These are phyloP conservation scores for Pachysandra terminalis DNA, from an alignment of 164 flowering plant genomes.

Conservation along the genomic window DNA sequence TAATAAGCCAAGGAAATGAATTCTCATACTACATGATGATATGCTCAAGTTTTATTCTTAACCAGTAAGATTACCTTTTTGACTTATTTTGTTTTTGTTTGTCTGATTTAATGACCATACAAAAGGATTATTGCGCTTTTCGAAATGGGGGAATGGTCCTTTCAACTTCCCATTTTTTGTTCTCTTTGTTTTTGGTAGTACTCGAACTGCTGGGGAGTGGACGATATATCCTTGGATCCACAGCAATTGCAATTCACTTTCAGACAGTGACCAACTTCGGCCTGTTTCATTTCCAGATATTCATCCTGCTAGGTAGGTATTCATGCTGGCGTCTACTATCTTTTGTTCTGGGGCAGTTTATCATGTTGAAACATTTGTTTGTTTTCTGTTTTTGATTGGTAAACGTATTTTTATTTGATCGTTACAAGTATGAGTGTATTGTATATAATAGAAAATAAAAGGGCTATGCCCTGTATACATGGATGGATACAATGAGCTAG, in stretches of 20 bases:
- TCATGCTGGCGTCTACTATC: neutral
- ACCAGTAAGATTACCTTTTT: conserved; percentile 53
- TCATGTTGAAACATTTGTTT: neutral
- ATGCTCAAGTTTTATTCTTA: conserved; percentile 95
- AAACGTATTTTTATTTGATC: too few relatives aligned
- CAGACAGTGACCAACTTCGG: conserved; percentile 89
- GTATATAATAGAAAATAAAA: too few relatives aligned
- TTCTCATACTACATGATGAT: conserved; percentile 99
- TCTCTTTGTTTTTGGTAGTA: conserved; percentile 27
- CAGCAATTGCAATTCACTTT: conserved; percentile 91
- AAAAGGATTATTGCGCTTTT: neutral
- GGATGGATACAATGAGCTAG: too few relatives aligned
- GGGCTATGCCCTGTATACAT: too few relatives aligned
- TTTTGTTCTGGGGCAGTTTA: neutral
- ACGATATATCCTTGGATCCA: conserved; percentile 98
- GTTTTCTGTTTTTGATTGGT: neutral
- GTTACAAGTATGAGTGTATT: too few relatives aligned
- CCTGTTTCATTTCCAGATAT: conserved; percentile 86
- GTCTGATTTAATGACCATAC: neutral
- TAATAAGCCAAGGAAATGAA: conserved; percentile 92
- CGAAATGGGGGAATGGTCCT: neutral
- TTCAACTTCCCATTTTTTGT: neutral
- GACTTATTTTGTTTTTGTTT: neutral
- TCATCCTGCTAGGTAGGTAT: conserved; percentile 87
- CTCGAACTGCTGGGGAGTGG: conserved; percentile 74